Evolutionary conservation across 352 stramenopile species (phyloP), one percentile per base, ranked within the genome.

Genomic region (Phytophthora megakarya): DNA sequence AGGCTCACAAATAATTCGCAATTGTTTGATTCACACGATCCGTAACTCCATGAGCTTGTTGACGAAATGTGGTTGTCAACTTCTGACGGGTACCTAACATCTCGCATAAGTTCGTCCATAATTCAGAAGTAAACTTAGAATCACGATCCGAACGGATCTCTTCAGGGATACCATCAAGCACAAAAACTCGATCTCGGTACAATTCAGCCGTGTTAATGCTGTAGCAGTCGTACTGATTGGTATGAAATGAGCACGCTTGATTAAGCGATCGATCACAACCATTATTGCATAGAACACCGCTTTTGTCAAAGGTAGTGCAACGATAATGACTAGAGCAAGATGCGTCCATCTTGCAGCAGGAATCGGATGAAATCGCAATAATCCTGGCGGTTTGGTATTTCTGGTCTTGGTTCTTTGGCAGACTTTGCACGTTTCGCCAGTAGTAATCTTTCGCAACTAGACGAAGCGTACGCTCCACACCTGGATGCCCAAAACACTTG

Each of bases 1-100:
- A 35, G 10, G 30, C 30, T 35, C 30, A 12, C 13, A 5, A 11
- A 22, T 48, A 70, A 33, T 54, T 64, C 3, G 65, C 51, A 19
- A 70, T 48, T 3, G 46, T 61, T n/a, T 70, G 59, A n/a, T 73
- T 69, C 0, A 73, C 3, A 3, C 44, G 22, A 44, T 73, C 65
- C 0, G 50, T 60, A 0, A 61, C 35, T 19, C 59, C 51, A 35
- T 73, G 55, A 1, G 46, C 48, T 28, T 70, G 50, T 16, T 56
- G 53, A 1, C 30, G 47, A 23, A 60, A 67, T 5, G 59, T 46
- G 2, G 53, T 23, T 11, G 42, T 32, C 9, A 32, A 32, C 26
- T 32, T 32, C 26, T 32, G 26, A 9, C 26, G 26, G 5, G 26
- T 32, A 4, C 26, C 26, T 9, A 32, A 9, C 26, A 32, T 32